Evolutionary conservation across 1,284 basidiomycete genomes (phyloP).

Genomic region (Takashimella tepidaria): DNA sequence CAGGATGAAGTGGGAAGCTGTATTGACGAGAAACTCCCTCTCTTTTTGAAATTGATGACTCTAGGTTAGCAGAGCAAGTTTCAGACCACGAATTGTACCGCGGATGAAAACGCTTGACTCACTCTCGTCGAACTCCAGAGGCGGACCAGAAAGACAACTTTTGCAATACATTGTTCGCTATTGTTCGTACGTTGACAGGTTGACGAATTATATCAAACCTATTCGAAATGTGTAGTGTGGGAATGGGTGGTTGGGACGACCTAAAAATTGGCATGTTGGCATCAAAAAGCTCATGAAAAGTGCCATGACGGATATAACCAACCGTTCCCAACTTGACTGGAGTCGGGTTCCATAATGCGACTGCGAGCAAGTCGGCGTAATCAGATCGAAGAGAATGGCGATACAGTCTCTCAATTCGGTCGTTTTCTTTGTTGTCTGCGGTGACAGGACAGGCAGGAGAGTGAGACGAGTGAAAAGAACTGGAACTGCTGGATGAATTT

Average conservation of each 20-base stretch:
- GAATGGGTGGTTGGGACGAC: slow-evolving; percentile 39
- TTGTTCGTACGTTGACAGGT: slow-evolving; percentile 55
- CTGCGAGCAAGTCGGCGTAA: slow-evolving; percentile 61
- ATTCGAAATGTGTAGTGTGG: slow-evolving; percentile 57
- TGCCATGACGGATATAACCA: slow-evolving; percentile 62
- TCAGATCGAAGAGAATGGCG: slow-evolving; percentile 52
- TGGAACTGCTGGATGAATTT: slow-evolving; percentile 19
- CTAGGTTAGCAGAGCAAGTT: no score
- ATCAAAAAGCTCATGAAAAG: slow-evolving; percentile 66
- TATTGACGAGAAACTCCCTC: slow-evolving; percentile 55
- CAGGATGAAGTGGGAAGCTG: slow-evolving; percentile 57
- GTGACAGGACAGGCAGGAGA: neutral
- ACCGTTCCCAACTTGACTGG: slow-evolving; percentile 61
- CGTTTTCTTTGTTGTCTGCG: slow-evolving; percentile 11
- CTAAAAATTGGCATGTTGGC: slow-evolving; percentile 46
- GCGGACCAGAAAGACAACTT: slow-evolving; percentile 13
- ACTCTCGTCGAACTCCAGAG: neutral
- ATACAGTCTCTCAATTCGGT: slow-evolving; percentile 39
- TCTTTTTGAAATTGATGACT: slow-evolving; percentile 46
- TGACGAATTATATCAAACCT: slow-evolving; percentile 45
- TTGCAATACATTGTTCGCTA: slow-evolving; percentile 57
- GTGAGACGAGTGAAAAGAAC: slow-evolving; percentile 20
- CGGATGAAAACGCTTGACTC: slow-evolving; percentile 14
- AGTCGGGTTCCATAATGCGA: slow-evolving; percentile 66
- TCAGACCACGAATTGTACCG: no score